These are phyloP conservation scores for Penicillium concentricum DNA, from an alignment of 2,329 filamentous ascomycete species.

Conservation along the genomic window DNA sequence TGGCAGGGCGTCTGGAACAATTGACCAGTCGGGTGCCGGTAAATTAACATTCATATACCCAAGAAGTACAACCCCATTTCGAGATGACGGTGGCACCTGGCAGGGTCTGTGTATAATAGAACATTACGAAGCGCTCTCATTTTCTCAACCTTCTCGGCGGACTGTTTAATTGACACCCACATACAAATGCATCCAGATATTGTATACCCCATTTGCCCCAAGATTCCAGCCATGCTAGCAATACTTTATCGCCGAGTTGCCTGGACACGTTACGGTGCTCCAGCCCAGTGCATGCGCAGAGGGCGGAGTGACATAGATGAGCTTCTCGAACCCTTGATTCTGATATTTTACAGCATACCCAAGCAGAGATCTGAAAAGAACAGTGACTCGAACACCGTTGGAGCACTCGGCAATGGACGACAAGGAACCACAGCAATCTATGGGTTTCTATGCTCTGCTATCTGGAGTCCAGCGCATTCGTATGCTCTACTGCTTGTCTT, in stretches of 20 bases:
- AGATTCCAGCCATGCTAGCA: not conserved
- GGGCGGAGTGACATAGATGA: not conserved
- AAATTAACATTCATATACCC: conserved; percentile 16
- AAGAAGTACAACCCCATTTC: not conserved
- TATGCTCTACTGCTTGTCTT: not conserved
- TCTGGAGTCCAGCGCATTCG: not conserved
- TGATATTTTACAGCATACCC: not conserved
- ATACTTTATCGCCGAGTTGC: not conserved
- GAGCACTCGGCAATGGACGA: not conserved
- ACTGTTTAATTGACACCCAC: not conserved
- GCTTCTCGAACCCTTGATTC: not conserved
- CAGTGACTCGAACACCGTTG: not conserved
- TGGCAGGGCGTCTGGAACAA: conserved; percentile 66
- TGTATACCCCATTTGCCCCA: not conserved
- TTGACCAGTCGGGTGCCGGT: conserved; percentile 32
- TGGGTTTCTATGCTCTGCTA: not conserved
- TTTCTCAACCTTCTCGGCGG: not conserved
- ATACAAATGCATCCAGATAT: not conserved
- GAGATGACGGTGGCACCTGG: not conserved
- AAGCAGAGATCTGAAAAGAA: too few relatives aligned
- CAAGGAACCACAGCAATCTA: not conserved
- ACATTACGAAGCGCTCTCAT: not conserved
- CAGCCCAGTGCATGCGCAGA: not conserved
- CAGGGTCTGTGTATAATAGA: not conserved
- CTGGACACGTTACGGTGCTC: not conserved